A percentile compares a stretch with the other conserved stretches of the same genome.
These are phyloP conservation scores for Auriscalpium orientale DNA, from an alignment of 768 basidiomycete genomes.

Conservation along the genomic window DNA sequence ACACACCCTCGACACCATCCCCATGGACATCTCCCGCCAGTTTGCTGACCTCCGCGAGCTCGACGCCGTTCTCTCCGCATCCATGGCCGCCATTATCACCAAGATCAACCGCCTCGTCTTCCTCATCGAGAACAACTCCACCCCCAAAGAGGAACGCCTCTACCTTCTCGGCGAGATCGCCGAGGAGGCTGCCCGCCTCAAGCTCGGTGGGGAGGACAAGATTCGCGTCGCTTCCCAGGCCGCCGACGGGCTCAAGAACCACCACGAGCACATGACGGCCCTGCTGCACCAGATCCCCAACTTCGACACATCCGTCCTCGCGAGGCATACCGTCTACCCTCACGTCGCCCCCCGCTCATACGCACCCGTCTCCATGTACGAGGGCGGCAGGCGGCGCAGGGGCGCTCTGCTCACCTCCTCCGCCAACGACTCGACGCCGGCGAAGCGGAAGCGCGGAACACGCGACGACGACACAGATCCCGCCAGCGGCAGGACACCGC, in stretches of 20 bases:
- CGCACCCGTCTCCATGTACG: constrained; percentile 52
- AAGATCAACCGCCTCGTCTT: constrained; percentile 71
- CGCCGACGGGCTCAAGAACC: constrained; percentile 74
- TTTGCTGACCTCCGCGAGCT: constrained; percentile 97
- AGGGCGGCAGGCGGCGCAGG: constrained; percentile 53
- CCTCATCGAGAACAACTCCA: constrained; percentile 62
- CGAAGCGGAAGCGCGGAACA: constrained; percentile 46
- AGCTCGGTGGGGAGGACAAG: constrained; percentile 96
- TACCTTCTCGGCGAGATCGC: constrained; percentile 88
- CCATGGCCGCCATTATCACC: constrained; percentile 70
- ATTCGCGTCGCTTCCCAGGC: constrained; percentile 90
- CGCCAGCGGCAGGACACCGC: constrained; percentile 45
- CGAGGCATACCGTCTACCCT: constrained; percentile 63
- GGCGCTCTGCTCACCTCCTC: constrained; percentile 42
- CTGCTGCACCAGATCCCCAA: constrained; percentile 58
- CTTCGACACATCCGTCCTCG: constrained; percentile 50
- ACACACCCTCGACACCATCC: constrained; percentile 89
- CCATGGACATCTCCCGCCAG: constrained; percentile 87
- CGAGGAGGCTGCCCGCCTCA: constrained; percentile 85
- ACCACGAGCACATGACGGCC: constrained; percentile 51
- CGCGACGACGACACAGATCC: constrained; percentile 62
- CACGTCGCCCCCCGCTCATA: constrained; percentile 66
- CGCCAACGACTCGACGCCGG: constrained; percentile 52
- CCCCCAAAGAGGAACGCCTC: constrained; percentile 65
- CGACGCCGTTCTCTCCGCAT: constrained; percentile 92